These are phyloP conservation scores for Suhomyces emberorum DNA, from an alignment of 805 yeast species.

Conservation along the genomic window DNA sequence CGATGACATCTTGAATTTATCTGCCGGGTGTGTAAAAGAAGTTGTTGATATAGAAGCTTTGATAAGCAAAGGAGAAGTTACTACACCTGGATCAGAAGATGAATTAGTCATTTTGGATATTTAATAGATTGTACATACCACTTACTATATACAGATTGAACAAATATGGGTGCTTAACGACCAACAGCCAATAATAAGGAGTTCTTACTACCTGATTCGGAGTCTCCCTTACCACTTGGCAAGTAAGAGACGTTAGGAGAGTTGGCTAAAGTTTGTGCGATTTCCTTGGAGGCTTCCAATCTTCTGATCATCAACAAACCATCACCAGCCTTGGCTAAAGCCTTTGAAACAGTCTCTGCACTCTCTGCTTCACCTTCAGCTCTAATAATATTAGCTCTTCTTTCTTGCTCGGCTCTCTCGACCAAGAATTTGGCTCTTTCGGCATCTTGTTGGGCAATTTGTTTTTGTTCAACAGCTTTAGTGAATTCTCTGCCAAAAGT, in stretches of 20 bases:
- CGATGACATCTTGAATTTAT: slow-evolving; percentile 51
- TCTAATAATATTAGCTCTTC: slow-evolving; percentile 89
- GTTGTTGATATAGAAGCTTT: slow-evolving; percentile 73
- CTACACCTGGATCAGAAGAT: slow-evolving; percentile 43
- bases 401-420: slow-evolving; percentile 95
- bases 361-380: slow-evolving; percentile 99
- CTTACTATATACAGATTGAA: not conserved
- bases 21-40: slow-evolving; percentile 85
- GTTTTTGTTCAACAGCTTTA: slow-evolving; percentile 97
- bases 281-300: slow-evolving; percentile 94
- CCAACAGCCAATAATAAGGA: slow-evolving; percentile 66
- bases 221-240: slow-evolving; percentile 48
- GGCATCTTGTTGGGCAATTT: slow-evolving; percentile 99
- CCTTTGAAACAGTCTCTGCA: slow-evolving; percentile 91
- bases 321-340: slow-evolving; percentile 91
- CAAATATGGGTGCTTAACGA: slow-evolving; percentile 37
- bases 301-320: slow-evolving; percentile 91
- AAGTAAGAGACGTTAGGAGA: slow-evolving; percentile 86
- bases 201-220: slow-evolving; percentile 41
- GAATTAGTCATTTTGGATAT: slow-evolving; percentile 25
- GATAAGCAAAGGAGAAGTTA: slow-evolving; percentile 53
- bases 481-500: slow-evolving; percentile 96
- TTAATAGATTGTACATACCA: slow-evolving; percentile 6
- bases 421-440: slow-evolving; percentile 88
- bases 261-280: slow-evolving; percentile 80